These are phyloP conservation scores for Pelargonium cotyledonis DNA, from an alignment of 441 rosid species.

Conservation along the genomic window DNA sequence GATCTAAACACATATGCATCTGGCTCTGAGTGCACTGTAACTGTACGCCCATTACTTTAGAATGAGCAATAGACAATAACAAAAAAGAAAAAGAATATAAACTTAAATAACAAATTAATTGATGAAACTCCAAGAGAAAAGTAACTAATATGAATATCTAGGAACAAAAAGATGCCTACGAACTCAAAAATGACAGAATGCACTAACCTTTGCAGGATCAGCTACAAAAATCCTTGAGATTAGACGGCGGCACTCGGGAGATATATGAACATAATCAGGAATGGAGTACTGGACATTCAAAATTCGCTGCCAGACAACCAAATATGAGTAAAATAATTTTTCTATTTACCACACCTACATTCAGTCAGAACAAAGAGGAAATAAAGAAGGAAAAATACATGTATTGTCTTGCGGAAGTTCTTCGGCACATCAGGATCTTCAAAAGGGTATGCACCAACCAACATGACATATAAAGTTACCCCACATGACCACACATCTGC, in stretches of 20 bases:
- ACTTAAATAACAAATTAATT: too few relatives aligned
- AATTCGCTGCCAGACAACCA: constrained; percentile 58
- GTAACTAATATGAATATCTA: too few relatives aligned
- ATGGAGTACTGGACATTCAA: constrained; percentile 88
- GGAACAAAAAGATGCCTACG: not conserved
- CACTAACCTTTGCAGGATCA: constrained; percentile 70
- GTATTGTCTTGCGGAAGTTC: constrained; percentile 80
- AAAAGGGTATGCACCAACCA: constrained; percentile 96
- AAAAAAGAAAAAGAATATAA: too few relatives aligned
- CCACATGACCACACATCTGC: constrained; percentile 99
- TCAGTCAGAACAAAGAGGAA: constrained; percentile 4
- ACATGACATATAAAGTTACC: constrained; percentile 88
- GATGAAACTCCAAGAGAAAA: too few relatives aligned
- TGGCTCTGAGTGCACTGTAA: too few relatives aligned
- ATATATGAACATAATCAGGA: constrained; percentile 88
- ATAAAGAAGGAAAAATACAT: constrained; percentile 32
- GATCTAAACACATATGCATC: not conserved
- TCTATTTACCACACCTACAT: not conserved
- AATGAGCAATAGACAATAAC: too few relatives aligned
- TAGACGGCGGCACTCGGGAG: constrained; percentile 80
- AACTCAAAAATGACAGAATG: not conserved
- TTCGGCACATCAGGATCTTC: constrained; percentile 96
- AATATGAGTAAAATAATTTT: not conserved
- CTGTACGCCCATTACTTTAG: too few relatives aligned
- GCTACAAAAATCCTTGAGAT: constrained; percentile 92